phyloP scores from a whole-genome alignment of 1,139 yeast genomes.

The Pichia sp. region DNA sequence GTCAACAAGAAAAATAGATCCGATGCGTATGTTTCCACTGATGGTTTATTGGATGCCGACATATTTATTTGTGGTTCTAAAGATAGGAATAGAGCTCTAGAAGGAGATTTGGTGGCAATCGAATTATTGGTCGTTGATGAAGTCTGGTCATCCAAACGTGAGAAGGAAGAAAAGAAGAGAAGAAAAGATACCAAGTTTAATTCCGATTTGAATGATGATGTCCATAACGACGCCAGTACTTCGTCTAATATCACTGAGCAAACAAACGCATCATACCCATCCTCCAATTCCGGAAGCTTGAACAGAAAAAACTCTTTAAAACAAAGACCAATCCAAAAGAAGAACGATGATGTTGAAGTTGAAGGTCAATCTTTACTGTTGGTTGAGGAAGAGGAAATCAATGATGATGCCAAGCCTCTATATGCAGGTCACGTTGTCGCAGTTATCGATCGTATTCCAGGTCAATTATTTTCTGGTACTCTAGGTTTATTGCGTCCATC shows the following conservation, averaged over 20 bases:
- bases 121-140: constrained; percentile 93
- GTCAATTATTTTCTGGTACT: constrained; percentile 91
- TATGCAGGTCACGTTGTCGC: constrained; percentile 99
- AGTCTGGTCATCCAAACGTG: constrained; percentile 95
- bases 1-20: constrained; percentile 95
- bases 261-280: constrained; percentile 10
- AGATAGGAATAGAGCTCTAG: constrained; percentile 94
- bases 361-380: constrained; percentile 91
- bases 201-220: constrained; percentile 51
- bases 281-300: constrained; percentile 33
- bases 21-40: constrained; percentile 96
- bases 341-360: constrained; percentile 96
- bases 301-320: constrained; percentile 87
- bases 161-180: constrained; percentile 94
- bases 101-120: constrained; percentile 94
- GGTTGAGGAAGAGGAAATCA: constrained; percentile 93
- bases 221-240: constrained; percentile 67
- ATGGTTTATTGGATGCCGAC: constrained; percentile 92
- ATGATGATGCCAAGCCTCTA: constrained; percentile 86
- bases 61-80: constrained; percentile 98
- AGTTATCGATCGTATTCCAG: constrained; percentile 94
- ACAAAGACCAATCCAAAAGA: constrained; percentile 97
- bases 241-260: constrained; percentile 20
- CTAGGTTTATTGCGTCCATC: constrained; percentile 92
- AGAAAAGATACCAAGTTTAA: constrained; percentile 58